Percentiles rank a stretch among this genome's conserved stretches.
These are phyloP conservation scores for Termitomyces sp. DNA, from an alignment of 768 basidiomycete species.

Conservation along the genomic window DNA sequence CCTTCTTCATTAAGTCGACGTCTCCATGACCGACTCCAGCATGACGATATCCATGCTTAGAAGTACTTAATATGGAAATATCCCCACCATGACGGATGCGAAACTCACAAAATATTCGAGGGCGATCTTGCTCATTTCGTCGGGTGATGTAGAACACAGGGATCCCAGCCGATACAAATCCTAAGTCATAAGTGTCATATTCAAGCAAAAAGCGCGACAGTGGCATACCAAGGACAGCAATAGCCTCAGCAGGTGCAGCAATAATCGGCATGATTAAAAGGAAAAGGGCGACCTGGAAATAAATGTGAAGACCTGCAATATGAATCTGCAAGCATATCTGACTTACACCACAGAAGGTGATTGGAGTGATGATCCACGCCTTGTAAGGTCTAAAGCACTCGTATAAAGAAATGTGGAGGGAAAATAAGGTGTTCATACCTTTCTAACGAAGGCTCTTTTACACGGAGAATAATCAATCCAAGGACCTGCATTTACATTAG, in stretches of 20 bases:
- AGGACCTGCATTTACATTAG: slow-evolving; percentile 53
- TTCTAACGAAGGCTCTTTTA: slow-evolving; percentile 88
- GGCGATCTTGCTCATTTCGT: slow-evolving; percentile 39
- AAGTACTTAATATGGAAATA: not conserved
- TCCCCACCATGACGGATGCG: not conserved
- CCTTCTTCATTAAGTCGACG: slow-evolving; percentile 55
- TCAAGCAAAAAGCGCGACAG: not conserved
- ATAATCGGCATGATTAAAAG: slow-evolving; percentile 92
- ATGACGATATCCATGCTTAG: slow-evolving; percentile 39
- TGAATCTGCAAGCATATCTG: slow-evolving; percentile 2
- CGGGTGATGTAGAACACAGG: slow-evolving; percentile 84
- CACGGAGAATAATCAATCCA: slow-evolving; percentile 80
- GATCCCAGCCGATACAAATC: slow-evolving; percentile 74
- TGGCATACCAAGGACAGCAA: slow-evolving; percentile 77
- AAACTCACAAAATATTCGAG: slow-evolving; percentile 40
- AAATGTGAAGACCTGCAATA: slow-evolving; percentile 5
- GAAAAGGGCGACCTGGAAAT: slow-evolving; percentile 74
- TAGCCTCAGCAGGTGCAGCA: slow-evolving; percentile 86
- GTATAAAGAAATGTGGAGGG: not conserved
- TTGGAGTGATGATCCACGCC: slow-evolving; percentile 87
- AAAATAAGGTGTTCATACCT: slow-evolving; percentile 33
- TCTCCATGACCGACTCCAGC: slow-evolving; percentile 47
- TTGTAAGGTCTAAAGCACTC: slow-evolving; percentile 75
- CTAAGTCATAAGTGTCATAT: slow-evolving; percentile 29
- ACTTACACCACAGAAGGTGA: slow-evolving; percentile 83